Base-by-base conservation (phyloP, 176 grass and related monocot species). In the Aegilops longissima region DNA sequence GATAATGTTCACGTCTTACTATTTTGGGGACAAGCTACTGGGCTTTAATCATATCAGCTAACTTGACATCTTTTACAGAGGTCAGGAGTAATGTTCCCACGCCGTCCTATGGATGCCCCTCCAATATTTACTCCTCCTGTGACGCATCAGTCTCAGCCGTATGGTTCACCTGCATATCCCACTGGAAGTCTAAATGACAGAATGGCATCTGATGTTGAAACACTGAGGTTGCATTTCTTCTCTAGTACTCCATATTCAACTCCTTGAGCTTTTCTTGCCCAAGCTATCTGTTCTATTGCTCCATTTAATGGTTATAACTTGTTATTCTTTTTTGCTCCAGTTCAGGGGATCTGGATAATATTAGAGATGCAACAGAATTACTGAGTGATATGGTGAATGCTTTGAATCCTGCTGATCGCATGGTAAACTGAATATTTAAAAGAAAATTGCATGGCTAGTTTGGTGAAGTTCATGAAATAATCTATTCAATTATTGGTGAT, bases 101-200 rank as follows among this genome's bases (percentile, higher is more conserved):
- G 65, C 0, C 90, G 97, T 49, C 80, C 92, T 71, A 61, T 78
- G 45, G 89, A 97, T 29, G 79, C 92, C 68, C 90, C 97, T 75
- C 94, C 94, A 76, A 95, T 96, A 94, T 94, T 97, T 92, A 94
- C 90, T 76, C 89, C 93, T 90, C 94, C 92, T 29, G 83, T 80
- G 47, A 63, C 84, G 80, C 91, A 77, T 76, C 80, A 75, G 31
- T 72, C 72, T 78, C 86, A 85, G 70, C 49, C 74, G 8, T 96
- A 94, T 61, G 66, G 81, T 83, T 87, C 89, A 38, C 88, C 92
- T 29, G 89, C 83, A 69, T 86, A 85, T 88, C 66, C 82, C 81
- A 61, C 84, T 90, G 86, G 79, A 82, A 86, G 72, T 81, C 79
- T 82, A 25, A 92, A 91, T 70, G 94, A 90, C 78, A 85, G 83